Evolutionary conservation across 371 early-diverging fungal genomes (phyloP), one percentile per base, ranked within the genome.

Genomic region (Nematocida major): DNA sequence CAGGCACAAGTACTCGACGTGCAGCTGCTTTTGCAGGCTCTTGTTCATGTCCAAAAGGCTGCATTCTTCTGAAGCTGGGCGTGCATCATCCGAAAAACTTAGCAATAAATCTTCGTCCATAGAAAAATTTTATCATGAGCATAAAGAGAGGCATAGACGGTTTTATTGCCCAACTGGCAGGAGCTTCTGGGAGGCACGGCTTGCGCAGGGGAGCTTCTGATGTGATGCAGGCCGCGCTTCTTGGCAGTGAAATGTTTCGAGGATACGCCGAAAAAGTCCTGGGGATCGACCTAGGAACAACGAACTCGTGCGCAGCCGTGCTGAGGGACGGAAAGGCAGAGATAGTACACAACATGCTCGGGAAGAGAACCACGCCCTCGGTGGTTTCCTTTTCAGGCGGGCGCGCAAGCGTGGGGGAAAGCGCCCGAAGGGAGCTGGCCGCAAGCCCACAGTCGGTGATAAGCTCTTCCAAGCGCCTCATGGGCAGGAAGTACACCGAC

Each of bases 221-320:
- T 34, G 38, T 57, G 18, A 7, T 57, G 34, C 62, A 67, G 68
- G 11, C 54, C 32, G 9, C 42, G 28, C 32, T 66, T 48, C 11
- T 22, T 18, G 32, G 36, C 20, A 18, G 49, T 9, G 51, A 47
- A 24, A 61, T 70, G 36, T 50, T 32, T 36, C 39, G 76, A 18
- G 40, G 54, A 18, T 73, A 62, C 66, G n/a, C 63, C 4, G 65
- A 63, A 20, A 39, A 30, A 15, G 34, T 81, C 13, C 92, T 98
- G 78, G 99, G 99, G 83, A 95, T 98, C 79, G 99, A 98, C 87
- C 87, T 98, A 79, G 99, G 99, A 66, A 98, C 99, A 53, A 98
- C 99, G 76, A 95, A 97, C 88, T 94, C 96, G 18, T 97, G 96
- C 82, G 95, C 95, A 26, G 89, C 94, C 40, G 89, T 95, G 45